Evolutionary conservation across 1,139 yeast species (phyloP).

Genomic region (Suhomyces bolitotheri): DNA sequence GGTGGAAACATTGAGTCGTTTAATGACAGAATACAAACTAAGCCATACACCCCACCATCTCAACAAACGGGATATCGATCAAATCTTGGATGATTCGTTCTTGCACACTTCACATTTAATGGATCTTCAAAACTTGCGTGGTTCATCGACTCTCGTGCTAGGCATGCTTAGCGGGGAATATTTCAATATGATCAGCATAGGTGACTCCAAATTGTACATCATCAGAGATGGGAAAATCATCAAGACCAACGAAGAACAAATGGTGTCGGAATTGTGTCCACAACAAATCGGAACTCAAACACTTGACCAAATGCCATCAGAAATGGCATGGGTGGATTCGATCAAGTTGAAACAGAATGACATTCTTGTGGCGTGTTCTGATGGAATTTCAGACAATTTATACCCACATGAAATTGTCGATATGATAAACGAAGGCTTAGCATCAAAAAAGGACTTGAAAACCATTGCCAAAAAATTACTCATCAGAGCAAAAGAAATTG

Average conservation of each 20-base stretch:
- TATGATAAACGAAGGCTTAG: conserved; percentile 34
- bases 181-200: conserved; percentile 53
- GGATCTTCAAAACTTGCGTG: conserved; percentile 51
- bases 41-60: conserved; percentile 46
- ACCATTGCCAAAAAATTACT: conserved; percentile 43
- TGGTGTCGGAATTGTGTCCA: conserved; percentile 51
- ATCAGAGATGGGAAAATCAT: conserved; percentile 50
- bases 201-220: conserved; percentile 54
- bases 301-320: conserved; percentile 45
- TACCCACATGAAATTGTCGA: conserved; percentile 49
- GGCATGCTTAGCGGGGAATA: conserved; percentile 53
- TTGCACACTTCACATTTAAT: conserved; percentile 53
- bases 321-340: conserved; percentile 50
- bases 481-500: conserved; percentile 49
- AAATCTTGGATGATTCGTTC: conserved; percentile 52
- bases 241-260: conserved; percentile 49
- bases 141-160: conserved; percentile 54
- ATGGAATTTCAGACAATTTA: conserved; percentile 56
- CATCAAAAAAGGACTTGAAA: conserved; percentile 32
- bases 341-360: conserved; percentile 43
- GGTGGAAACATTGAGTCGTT: conserved; percentile 52
- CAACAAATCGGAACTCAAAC: conserved; percentile 59
- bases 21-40: conserved; percentile 48
- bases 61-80: conserved; percentile 45
- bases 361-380: conserved; percentile 50